Conservation (phyloP, 2,329 filamentous ascomycete genomes). For the Fusarium neocosmosporiellum region DNA sequence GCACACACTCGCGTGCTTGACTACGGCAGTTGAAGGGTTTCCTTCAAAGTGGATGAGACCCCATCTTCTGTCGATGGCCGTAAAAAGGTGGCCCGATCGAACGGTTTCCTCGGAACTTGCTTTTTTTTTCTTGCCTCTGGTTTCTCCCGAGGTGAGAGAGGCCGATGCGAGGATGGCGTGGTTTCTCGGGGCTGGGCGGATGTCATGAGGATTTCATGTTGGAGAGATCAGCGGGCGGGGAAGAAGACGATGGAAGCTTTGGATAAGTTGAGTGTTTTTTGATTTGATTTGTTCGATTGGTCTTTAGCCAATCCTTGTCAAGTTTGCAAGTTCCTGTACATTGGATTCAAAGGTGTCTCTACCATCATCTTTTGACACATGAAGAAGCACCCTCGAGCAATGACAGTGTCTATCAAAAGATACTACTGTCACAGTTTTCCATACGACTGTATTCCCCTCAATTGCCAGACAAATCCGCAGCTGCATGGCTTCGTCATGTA, state of each 20-base stretch:
- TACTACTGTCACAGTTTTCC: background rate
- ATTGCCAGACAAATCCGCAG: background rate
- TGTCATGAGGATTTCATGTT: slow-evolving; percentile 15
- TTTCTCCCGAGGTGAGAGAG: background rate
- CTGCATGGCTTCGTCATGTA: background rate
- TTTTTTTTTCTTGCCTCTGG: background rate
- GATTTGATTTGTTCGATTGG: background rate
- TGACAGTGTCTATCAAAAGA: background rate
- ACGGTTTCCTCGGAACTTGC: slow-evolving; percentile 8
- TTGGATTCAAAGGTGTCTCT: background rate
- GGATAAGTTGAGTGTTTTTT: background rate
- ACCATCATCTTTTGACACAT: background rate
- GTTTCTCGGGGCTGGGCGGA: slow-evolving; percentile 10
- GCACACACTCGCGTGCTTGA: background rate
- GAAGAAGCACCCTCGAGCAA: background rate
- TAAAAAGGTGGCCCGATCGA: slow-evolving; percentile 5
- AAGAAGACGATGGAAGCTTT: background rate
- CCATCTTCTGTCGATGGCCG: background rate
- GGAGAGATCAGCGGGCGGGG: slow-evolving; percentile 20
- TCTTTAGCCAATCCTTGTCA: background rate
- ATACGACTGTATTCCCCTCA: background rate
- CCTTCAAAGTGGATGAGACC: background rate
- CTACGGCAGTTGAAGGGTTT: background rate
- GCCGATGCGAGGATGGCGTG: slow-evolving; percentile 11
- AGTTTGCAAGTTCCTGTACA: background rate